These are phyloP conservation scores for Fusarium sp. DNA, from an alignment of 2,329 filamentous ascomycete genomes.

Conservation along the genomic window DNA sequence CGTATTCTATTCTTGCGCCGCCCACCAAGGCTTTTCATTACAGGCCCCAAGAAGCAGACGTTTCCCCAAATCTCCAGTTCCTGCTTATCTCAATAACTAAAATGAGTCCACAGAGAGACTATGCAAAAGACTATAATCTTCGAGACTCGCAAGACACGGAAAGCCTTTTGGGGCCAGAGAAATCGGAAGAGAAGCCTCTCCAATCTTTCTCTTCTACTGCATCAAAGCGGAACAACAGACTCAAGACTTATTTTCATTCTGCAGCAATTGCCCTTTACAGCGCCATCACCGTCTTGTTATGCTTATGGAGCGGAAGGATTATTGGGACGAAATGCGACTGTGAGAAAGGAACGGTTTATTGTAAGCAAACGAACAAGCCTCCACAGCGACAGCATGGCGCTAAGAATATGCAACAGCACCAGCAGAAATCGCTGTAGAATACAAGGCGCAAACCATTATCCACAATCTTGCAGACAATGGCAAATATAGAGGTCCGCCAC, in stretches of 20 bases:
- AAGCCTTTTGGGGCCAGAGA: background rate
- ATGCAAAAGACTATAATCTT: background rate
- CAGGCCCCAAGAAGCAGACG: too few relatives aligned
- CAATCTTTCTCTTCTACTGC: too few relatives aligned
- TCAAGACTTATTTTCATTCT: background rate
- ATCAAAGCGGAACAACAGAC: background rate
- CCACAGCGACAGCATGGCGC: too few relatives aligned
- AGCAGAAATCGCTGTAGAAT: background rate
- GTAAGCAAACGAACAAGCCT: background rate
- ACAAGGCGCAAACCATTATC: background rate
- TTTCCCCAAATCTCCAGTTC: too few relatives aligned
- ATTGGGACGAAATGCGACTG: background rate
- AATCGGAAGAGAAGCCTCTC: background rate
- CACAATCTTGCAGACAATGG: conserved; percentile 15
- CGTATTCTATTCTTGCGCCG: too few relatives aligned
- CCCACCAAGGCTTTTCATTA: too few relatives aligned
- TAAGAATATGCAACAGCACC: background rate
- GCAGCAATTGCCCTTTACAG: background rate
- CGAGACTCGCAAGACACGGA: conserved; percentile 2
- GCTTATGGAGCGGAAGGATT: background rate
- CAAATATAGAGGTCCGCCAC: conserved; percentile 6
- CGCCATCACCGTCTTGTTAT: background rate
- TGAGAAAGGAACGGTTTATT: background rate
- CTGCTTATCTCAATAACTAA: too few relatives aligned
- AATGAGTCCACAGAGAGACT: background rate